Percentiles rank a stretch among this genome's conserved stretches.
Evolutionary conservation across 805 yeast genomes (phyloP).

Genomic region (Lipomyces japonicus): DNA sequence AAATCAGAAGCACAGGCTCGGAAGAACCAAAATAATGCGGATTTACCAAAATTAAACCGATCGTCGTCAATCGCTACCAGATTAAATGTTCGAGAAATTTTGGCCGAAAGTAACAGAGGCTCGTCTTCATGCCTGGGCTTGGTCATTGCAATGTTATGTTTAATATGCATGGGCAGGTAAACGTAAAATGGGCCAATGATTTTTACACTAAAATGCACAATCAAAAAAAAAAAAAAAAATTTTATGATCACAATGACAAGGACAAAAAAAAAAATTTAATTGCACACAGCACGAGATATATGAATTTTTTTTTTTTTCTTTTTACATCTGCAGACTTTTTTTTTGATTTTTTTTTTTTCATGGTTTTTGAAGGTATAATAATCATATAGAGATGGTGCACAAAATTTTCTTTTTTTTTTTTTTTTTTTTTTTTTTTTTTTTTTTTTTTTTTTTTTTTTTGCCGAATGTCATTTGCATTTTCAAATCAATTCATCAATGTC

Average conservation of each 20-base stretch:
- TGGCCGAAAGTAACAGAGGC: conserved; percentile 6
- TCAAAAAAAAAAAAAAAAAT: not conserved
- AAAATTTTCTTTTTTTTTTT: not conserved
- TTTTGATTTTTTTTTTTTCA: not conserved
- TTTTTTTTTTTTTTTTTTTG: not conserved
- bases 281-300: too few species aligned
- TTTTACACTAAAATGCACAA: not conserved
- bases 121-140: conserved; percentile 20
- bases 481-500: too few species aligned
- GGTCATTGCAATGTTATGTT: conserved; percentile 25
- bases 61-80: conserved; percentile 19
- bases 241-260: not conserved
- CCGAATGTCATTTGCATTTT: too few species aligned
- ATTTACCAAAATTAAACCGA: not conserved
- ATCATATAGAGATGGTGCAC: not conserved
- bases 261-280: too few species aligned
- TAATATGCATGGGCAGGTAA: conserved; percentile 19
- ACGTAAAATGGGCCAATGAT: not conserved
- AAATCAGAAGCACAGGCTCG: not conserved
- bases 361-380: not conserved
- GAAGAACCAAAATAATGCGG: not conserved
- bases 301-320: not conserved
- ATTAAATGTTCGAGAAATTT: conserved; percentile 18
- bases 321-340: not conserved
- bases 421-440: conserved; percentile 1